Evolutionary conservation across 352 stramenopile species (phyloP), one percentile per base, ranked within the genome.

Genomic region (Globisporangium paddicum): DNA sequence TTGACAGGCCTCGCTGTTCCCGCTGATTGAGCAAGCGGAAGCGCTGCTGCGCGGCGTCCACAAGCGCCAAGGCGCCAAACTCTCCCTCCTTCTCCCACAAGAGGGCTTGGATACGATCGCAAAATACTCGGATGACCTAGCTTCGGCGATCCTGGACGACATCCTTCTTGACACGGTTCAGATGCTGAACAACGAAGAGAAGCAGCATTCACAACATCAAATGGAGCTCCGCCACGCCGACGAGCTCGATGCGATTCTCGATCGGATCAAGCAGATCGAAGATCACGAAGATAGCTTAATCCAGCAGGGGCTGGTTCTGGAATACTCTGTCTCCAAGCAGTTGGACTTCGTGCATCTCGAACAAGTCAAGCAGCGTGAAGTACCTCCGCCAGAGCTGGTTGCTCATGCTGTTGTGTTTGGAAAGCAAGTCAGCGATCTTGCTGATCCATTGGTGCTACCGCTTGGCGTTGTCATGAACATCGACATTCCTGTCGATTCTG

Each of bases 141-240:
- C 78, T 5, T 69, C 71, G 13, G 67, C 76, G 5, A 78, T 90
- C 48, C 60, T 90, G 50, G 78, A 90, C 44, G 80, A 90, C 23
- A 57, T 90, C 0, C 62, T 89, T 14, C 61, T 87, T 49, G 77
- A 90, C 42, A 90, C 72, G 9, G 70, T 76, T 0, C 64, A 88
- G 42, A 32, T 86, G 32, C 61, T 89, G 21, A 87, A 87, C 41
- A 62, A 76, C 0, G 69, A 89, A 47, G 77, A 89, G 9, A 66
- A 64, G 45, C 60, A 60, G 5, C 38, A 72, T n/a, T 71, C 69
- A 0, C 50, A 66, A 8, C 55, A 54, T 19, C 60, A 71, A 21
- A 19, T 75, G 25, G 57, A 74, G 23, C 6, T 55, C 26, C 53
- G 63, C 13, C 69, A 83, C 19, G 56, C 50, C 5, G 54, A 68